A percentile compares a stretch with the other conserved stretches of the same genome.
phyloP scores from a whole-genome alignment of 108 stramenopile genomes.

The Nannochloropsis gaditana region DNA sequence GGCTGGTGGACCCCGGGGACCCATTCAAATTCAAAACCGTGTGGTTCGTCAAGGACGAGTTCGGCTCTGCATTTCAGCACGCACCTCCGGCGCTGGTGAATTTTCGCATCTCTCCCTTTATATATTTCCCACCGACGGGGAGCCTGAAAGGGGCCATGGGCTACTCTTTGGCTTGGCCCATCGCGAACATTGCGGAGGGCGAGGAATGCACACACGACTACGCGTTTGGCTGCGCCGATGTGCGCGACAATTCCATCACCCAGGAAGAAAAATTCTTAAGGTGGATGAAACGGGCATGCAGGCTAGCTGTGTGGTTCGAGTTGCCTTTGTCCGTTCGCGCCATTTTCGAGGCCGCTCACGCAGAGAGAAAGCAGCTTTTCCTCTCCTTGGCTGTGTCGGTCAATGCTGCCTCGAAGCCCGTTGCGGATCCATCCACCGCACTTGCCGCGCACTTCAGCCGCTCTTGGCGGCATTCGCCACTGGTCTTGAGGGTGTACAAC shows the following conservation, averaged over 20 bases:
- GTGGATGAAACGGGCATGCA: not conserved
- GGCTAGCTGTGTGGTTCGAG: not conserved
- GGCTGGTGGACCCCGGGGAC: not conserved
- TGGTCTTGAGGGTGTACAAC: not conserved
- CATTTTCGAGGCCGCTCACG: not conserved
- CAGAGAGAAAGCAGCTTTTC: not conserved
- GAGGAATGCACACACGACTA: not conserved
- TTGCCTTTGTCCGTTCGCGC: not conserved
- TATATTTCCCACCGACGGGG: not conserved
- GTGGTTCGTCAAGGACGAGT: constrained; percentile 11
- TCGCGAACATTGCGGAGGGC: not conserved
- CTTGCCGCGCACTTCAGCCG: not conserved
- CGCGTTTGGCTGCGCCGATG: not conserved
- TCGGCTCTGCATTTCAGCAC: not conserved
- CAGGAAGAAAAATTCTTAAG: not conserved
- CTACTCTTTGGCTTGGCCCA: not conserved
- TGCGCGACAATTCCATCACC: not conserved
- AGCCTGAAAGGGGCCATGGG: not conserved
- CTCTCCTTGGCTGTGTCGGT: not conserved
- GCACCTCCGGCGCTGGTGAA: not conserved
- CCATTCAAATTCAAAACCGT: constrained; percentile 10
- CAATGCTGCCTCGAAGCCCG: not conserved
- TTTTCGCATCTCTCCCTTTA: not conserved
- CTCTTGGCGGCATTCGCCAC: not conserved
- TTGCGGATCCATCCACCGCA: not conserved